Evolutionary conservation across 140 eudicot species (phyloP).

Genomic region (Ambrosia hybrid): DNA sequence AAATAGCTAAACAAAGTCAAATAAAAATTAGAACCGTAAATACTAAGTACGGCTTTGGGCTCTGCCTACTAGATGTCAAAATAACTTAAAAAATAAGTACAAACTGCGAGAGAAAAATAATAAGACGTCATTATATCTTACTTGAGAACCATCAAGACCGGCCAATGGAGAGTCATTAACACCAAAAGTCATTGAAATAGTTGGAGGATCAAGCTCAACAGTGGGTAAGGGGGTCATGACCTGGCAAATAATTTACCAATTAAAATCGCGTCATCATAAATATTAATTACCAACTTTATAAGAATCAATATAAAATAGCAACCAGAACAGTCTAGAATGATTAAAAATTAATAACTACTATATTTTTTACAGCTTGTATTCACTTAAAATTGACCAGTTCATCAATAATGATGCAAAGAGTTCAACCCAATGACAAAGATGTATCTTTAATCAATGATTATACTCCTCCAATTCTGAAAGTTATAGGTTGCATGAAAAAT

Average conservation of each 20-base stretch:
- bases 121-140: conserved; percentile 31
- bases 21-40: background rate
- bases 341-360: background rate
- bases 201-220: conserved; percentile 93
- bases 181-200: conserved; percentile 96
- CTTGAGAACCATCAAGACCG: conserved; percentile 90
- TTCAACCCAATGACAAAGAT: background rate
- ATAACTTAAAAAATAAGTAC: background rate
- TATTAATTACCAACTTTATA: background rate
- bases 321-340: background rate
- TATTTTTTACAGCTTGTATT: background rate
- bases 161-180: conserved; percentile 99
- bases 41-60: background rate
- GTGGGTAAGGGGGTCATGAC: conserved; percentile 79
- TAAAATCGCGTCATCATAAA: background rate
- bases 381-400: background rate
- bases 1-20: background rate
- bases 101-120: background rate
- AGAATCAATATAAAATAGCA: background rate
- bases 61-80: background rate
- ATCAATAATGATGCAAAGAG: background rate
- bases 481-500: background rate
- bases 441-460: background rate
- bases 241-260: conserved; percentile 36
- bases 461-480: background rate